Base-by-base conservation (phyloP, 164 flowering plant species). In the Chloranthus sessilifolius region DNA sequence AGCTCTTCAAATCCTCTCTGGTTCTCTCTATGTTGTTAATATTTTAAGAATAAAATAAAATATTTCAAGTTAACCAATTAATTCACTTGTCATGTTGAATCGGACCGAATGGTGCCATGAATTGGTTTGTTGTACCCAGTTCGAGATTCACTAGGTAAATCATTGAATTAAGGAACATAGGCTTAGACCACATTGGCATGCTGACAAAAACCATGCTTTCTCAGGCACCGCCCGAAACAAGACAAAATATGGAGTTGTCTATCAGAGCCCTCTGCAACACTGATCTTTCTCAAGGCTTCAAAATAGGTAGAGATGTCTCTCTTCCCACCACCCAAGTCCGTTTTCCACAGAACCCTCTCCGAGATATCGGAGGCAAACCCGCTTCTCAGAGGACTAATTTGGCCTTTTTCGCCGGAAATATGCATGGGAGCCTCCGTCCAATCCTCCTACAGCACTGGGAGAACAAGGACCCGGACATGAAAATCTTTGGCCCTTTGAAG, bases 201-300 rank as follows among this genome's bases (percentile, higher is more conserved):
- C n/a, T n/a, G n/a, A n/a, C n/a, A n/a, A n/a, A n/a, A n/a, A n/a
- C n/a, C n/a, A n/a, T n/a, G n/a, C 36, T 11, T 49, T 55, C 25
- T 47, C 61, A 74, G 75, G 78, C 75, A 10, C 70, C 66, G 1
- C 30, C 40, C 2, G 48, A 58, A 34, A 67, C 75, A 31, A 62
- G 66, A 51, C 39, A 23, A n/a, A n/a, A n/a, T 25, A 68, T 74
- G 66, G 53, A 49, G 12, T 59, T 44, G 31, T 64, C 69, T 53
- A 62, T 73, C 41, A 56, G 69, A 70, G 77, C 54, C 15, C 67
- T 76, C n/a, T 76, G 80, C 70, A 76, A 76, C 58, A 58, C 75
- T 12, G 71, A 76, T 60, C 50, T 63, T 25, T 64, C 67, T 35
- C 40, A 59, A 51, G 77, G 56, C 54, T 70, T 76, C 58, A 53